Evolutionary conservation across 106 monocot species (phyloP), one percentile per base, ranked within the genome.

Genomic region (Acorus calamus): DNA sequence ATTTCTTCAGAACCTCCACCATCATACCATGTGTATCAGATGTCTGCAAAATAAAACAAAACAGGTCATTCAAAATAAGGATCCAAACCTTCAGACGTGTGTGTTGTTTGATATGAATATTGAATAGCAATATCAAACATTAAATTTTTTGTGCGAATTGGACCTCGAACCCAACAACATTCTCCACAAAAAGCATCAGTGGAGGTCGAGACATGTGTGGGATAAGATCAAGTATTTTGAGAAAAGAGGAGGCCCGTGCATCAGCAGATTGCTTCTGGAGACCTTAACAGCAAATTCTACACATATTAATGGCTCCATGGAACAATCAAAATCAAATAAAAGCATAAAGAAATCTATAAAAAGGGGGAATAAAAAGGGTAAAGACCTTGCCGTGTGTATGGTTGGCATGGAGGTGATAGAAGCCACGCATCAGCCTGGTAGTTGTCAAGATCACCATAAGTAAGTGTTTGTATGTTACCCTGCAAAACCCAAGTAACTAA

Each of bases 131-230:
- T 28, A 28, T 28, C 28, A 28, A 28, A 28, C 1, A 28, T 28
- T 1, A 28, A 28, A 28, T 28, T 28, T 28, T 28, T n/a, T 59
- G 43, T 0, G 50, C 52, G 7, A 70, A 49, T 76, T 59, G 60
- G 51, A 94, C 94, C 87, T 94, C 94, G 78, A 94, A 94, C 5
- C 94, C 94, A 66, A 94, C 87, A 43, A 94, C 94, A 68, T 94
- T 94, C 79, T 94, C 94, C 55, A 94, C 84, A 74, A 94, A 94
- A 61, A 94, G 62, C 67, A 84, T 68, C 42, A 73, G 7, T n/a
- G 94, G 94, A 56, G 94, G 89, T 42, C 76, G 77, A 42, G 48
- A 12, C 89, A 94, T 86, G 8, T 71, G 67, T 51, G 57, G 80
- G n/a, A 94, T 81, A 61, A 84, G 79, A 44, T 84, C 87, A 10